A percentile compares a stretch with the other conserved stretches of the same genome.
Evolutionary conservation across 768 basidiomycete species (phyloP).

Genomic region (Gymnopilus dilepis): DNA sequence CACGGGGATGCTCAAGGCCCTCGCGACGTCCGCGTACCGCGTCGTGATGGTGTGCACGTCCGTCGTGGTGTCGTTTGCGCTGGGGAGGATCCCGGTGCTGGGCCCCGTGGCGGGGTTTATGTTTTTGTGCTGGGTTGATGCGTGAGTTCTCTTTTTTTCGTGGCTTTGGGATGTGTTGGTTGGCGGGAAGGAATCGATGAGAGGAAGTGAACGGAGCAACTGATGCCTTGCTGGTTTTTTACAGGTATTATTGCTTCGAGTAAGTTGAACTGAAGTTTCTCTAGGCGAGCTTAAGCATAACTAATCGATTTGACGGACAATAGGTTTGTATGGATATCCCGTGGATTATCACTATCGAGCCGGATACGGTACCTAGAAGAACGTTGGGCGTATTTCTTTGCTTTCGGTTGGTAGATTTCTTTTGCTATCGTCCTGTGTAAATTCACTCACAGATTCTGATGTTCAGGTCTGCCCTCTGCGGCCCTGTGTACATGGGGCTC

Average conservation of each 20-base stretch:
- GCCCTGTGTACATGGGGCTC: slow-evolving; percentile 75
- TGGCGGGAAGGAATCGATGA: background rate
- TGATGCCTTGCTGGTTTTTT: background rate
- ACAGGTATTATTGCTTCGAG: slow-evolving; percentile 94
- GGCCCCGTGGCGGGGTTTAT: slow-evolving; percentile 67
- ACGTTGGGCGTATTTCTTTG: slow-evolving; percentile 88
- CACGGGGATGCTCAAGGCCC: slow-evolving; percentile 70
- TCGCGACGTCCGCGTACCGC: slow-evolving; percentile 84
- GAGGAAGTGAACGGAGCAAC: background rate
- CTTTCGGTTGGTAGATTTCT: slow-evolving; percentile 70
- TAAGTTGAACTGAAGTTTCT: slow-evolving; percentile 36
- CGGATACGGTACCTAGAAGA: slow-evolving; percentile 82
- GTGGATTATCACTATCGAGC: slow-evolving; percentile 69
- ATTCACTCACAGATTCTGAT: slow-evolving; percentile 2
- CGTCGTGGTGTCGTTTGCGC: slow-evolving; percentile 65
- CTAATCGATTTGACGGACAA: background rate
- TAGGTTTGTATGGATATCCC: slow-evolving; percentile 82
- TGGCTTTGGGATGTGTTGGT: background rate
- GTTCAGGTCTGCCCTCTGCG: slow-evolving; percentile 72
- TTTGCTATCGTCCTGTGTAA: background rate
- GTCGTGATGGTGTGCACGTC: slow-evolving; percentile 84
- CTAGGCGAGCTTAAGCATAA: background rate
- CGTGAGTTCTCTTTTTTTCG: slow-evolving; percentile 58
- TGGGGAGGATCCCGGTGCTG: slow-evolving; percentile 66
- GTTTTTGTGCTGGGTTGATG: slow-evolving; percentile 86